Base-by-base conservation (phyloP, 129 eudicot genomes). In the Tanacetum coccineum region DNA sequence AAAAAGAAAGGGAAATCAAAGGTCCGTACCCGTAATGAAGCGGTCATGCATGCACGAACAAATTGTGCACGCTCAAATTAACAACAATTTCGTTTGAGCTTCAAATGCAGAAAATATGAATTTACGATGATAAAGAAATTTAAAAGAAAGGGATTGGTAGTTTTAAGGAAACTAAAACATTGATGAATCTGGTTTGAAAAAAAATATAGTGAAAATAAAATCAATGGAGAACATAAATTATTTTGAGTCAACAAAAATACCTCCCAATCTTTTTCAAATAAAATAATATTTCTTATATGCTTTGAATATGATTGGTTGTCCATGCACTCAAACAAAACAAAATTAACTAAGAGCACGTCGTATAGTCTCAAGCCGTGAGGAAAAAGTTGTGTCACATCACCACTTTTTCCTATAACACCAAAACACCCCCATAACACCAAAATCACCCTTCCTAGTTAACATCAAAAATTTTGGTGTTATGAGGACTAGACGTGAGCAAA, bases 1-100 rank as follows among this genome's bases (percentile, higher is more conserved):
- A 18, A 42, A 17, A 21, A 44, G 66, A 9, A 18, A 44, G 6
- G 25, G 9, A 45, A 17, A 21, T 42, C 26, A 9, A 39, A 22
- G 30, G 39, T 32, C 18, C 36, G 54, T 44, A 73, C 78, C 72
- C 21, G 64, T 12, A 54, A 19, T 44, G 25, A 40, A 72, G 46
- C 20, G 56, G 54, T 22, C 47, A 26, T 22, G 15, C n/a, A 62
- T 62, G 18, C 76, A 71, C n/a, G 46, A 50, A 25, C 48, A 72
- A n/a, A 52, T n/a, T 14, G 30, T 11, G 58, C 28, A 62, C 0
- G 13, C 13, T 26, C 44, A 28, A 58, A 26, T 58, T 4, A 1
- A 58, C 14, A 14, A 49, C 1, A 26, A 59, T 59, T 28, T 13
- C 6, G 2, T 4, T 55, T 20, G 32, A 55, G 32, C 60, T 55